phyloP scores from a whole-genome alignment of 1,139 yeast genomes.

The Yamadazyma jaroonii region DNA sequence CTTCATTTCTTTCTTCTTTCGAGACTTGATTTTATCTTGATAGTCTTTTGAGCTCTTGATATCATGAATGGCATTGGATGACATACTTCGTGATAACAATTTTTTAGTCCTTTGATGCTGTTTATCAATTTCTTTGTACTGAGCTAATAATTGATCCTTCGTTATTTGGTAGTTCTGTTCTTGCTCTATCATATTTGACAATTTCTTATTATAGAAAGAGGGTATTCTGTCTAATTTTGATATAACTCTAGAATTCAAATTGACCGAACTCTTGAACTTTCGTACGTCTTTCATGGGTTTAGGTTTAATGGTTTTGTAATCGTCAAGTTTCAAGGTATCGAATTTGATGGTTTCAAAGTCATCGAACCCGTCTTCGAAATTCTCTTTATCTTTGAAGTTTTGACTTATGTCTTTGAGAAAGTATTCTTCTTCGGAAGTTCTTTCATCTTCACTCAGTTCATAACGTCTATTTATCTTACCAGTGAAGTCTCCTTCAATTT shows the following conservation, averaged over 20 bases:
- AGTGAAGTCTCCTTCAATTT: conserved; percentile 6
- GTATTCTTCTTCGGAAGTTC: too few relatives aligned
- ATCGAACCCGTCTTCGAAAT: conserved; percentile 38
- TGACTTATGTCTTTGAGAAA: conserved; percentile 19
- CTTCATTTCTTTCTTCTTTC: neutral
- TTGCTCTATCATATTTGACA: conserved; percentile 14
- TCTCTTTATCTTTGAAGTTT: conserved; percentile 31
- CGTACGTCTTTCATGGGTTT: conserved; percentile 15
- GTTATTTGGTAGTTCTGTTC: conserved; percentile 13
- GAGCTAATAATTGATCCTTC: conserved; percentile 15
- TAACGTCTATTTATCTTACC: conserved; percentile 2
- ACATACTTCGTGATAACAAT: conserved; percentile 1
- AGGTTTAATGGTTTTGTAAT: conserved; percentile 5
- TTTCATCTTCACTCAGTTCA: conserved; percentile 2
- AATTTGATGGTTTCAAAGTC: conserved; percentile 18
- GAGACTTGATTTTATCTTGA: too few relatives aligned
- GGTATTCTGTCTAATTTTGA: conserved; percentile 43
- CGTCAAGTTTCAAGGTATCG: neutral
- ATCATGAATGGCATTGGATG: conserved; percentile 3
- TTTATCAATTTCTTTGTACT: conserved; percentile 16
- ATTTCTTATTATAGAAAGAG: conserved; percentile 30
- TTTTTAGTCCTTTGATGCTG: conserved; percentile 14
- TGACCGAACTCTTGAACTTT: conserved; percentile 35
- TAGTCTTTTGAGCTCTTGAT: neutral
- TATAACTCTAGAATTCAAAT: conserved; percentile 32